Conservation (phyloP, 176 grass and related monocot genomes). For the Carex cristatella region DNA sequence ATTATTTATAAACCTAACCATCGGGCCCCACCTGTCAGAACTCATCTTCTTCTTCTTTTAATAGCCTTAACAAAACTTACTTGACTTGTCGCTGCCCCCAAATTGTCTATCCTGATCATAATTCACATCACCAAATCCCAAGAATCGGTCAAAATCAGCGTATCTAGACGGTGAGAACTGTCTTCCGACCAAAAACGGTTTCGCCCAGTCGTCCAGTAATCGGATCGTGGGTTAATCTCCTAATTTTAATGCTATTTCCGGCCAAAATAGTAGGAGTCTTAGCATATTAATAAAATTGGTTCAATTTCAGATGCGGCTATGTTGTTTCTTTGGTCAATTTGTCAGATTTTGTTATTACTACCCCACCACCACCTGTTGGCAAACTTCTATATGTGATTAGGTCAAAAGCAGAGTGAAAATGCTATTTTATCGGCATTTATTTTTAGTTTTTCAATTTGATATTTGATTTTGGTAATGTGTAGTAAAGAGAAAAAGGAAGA, state of each 20-base stretch:
- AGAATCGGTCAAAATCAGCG: not conserved
- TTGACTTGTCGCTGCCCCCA: not conserved
- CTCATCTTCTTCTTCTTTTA: not conserved
- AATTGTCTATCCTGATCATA: not conserved
- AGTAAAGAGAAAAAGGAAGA: conserved; percentile 10
- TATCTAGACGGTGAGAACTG: not conserved
- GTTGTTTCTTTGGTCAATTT: not conserved
- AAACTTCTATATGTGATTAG: not conserved
- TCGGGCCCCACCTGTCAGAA: not conserved
- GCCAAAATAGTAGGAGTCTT: not conserved
- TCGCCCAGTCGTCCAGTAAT: not conserved
- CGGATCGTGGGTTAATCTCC: not conserved
- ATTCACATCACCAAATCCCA: not conserved
- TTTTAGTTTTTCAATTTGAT: conserved; percentile 1
- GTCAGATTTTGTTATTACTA: not conserved
- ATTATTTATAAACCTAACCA: not conserved
- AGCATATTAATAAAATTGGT: not conserved
- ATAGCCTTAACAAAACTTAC: not conserved
- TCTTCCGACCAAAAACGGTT: not conserved
- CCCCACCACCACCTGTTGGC: not conserved
- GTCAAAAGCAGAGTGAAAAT: not conserved
- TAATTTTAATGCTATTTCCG: not conserved
- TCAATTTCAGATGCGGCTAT: not conserved
- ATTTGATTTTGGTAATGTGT: not conserved
- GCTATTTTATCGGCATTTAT: not conserved